A percentile compares a stretch with the other conserved stretches of the same genome.
phyloP scores from a whole-genome alignment of 805 yeast genomes.

The Scheffersomyces lignosus region DNA sequence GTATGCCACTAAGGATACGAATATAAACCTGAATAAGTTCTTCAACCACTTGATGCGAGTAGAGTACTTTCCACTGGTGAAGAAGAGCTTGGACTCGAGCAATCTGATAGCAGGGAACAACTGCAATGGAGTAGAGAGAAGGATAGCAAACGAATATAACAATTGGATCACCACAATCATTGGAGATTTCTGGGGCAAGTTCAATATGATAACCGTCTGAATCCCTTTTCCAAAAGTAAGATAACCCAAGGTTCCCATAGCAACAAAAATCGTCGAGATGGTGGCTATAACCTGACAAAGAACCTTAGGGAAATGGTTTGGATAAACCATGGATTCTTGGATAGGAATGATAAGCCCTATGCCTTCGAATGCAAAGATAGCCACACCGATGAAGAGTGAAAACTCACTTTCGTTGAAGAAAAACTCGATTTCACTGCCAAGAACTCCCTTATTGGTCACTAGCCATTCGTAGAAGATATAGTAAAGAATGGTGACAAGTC shows the following conservation, averaged over 20 bases:
- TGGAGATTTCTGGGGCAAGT: slow-evolving; percentile 67
- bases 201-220: slow-evolving; percentile 68
- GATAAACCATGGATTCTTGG: slow-evolving; percentile 77
- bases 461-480: slow-evolving; percentile 50
- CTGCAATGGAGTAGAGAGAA: slow-evolving; percentile 79
- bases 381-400: slow-evolving; percentile 77
- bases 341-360: slow-evolving; percentile 81
- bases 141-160: slow-evolving; percentile 70
- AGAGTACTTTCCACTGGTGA: slow-evolving; percentile 57
- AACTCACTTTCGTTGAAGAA: slow-evolving; percentile 57
- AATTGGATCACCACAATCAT: slow-evolving; percentile 66
- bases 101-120: slow-evolving; percentile 77
- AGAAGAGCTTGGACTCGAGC: slow-evolving; percentile 62
- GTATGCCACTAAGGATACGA: slow-evolving; percentile 54
- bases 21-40: slow-evolving; percentile 53
- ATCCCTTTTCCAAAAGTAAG: slow-evolving; percentile 64
- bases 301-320: slow-evolving; percentile 70
- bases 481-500: slow-evolving; percentile 62
- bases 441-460: slow-evolving; percentile 32
- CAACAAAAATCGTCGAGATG: slow-evolving; percentile 61
- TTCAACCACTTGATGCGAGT: slow-evolving; percentile 62
- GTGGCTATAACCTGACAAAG: slow-evolving; percentile 59
- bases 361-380: slow-evolving; percentile 87
- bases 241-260: slow-evolving; percentile 69
- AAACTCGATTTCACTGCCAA: slow-evolving; percentile 50